Percentiles rank a stretch among this genome's conserved stretches.
Conservation (phyloP, 495 filamentous ascomycete species). For the Monascus purpureus region DNA sequence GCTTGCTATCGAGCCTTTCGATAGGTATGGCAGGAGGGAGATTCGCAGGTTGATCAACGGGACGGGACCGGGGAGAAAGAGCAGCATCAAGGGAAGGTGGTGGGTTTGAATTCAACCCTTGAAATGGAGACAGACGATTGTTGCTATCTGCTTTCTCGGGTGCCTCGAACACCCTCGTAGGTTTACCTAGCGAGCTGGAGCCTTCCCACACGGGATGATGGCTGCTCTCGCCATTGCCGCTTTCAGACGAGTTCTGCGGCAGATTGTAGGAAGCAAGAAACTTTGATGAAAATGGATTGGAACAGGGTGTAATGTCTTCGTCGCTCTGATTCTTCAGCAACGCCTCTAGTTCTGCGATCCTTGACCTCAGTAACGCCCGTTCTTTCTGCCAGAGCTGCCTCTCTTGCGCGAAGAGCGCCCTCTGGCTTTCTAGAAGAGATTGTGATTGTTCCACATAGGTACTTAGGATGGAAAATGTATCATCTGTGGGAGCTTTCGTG, state of each 20-base stretch:
- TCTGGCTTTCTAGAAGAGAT: constrained; percentile 27
- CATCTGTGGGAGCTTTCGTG: constrained; percentile 7
- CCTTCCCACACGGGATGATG: constrained; percentile 29
- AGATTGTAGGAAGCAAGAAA: not conserved
- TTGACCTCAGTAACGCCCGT: constrained; percentile 19
- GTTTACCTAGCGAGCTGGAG: constrained; percentile 21
- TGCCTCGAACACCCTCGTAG: constrained; percentile 30
- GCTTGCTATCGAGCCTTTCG: constrained; percentile 32
- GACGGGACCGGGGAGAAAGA: constrained; percentile 22
- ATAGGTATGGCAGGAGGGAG: constrained; percentile 28
- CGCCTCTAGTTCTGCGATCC: constrained; percentile 26
- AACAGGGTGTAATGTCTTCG: constrained; percentile 2
- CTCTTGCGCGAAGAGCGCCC: constrained; percentile 26
- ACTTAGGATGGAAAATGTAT: constrained; percentile 8
- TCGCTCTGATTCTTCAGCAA: constrained; percentile 3
- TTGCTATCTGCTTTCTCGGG: constrained; percentile 14
- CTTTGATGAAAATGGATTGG: not conserved
- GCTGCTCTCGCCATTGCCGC: constrained; percentile 1
- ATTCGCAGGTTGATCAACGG: constrained; percentile 8
- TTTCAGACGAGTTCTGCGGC: not conserved
- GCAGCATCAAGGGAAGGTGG: constrained; percentile 28
- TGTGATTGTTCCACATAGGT: constrained; percentile 28
- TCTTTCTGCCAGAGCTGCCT: constrained; percentile 29
- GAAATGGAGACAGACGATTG: constrained; percentile 10
- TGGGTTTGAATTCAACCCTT: constrained; percentile 5